These are phyloP conservation scores for Bryum argenteum DNA, from an alignment of 225 moss, liverwort and hornwort genomes.

Conservation along the genomic window DNA sequence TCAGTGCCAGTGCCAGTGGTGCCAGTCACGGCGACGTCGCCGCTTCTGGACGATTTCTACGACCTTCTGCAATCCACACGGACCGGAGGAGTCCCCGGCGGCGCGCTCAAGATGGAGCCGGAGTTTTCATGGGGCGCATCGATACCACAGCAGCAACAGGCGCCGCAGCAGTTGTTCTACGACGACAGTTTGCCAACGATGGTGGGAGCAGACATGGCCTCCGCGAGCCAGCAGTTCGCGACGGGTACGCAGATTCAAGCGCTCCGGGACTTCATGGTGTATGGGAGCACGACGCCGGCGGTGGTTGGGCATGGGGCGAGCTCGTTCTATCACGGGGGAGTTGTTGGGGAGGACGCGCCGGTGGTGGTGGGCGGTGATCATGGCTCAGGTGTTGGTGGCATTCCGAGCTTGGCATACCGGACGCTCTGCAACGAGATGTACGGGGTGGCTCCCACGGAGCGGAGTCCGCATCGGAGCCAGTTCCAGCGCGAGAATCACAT, in stretches of 20 bases:
- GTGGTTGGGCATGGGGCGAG: too few species aligned
- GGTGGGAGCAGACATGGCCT: neutral
- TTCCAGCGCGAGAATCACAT: constrained; percentile 98
- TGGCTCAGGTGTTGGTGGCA: constrained; percentile 27
- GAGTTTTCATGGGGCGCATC: neutral
- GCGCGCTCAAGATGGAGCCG: neutral
- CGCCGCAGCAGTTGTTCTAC: neutral
- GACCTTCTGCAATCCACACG: neutral
- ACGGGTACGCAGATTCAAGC: constrained; percentile 69
- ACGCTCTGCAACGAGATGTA: constrained; percentile 79
- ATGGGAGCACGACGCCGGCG: constrained; percentile 18
- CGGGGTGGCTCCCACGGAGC: constrained; percentile 38
- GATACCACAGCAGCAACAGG: neutral
- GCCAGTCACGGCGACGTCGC: neutral
- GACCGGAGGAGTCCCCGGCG: neutral
- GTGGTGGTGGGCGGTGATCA: constrained; percentile 4
- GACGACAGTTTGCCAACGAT: neutral
- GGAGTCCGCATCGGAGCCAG: constrained; percentile 92
- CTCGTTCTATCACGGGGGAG: neutral
- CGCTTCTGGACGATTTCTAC: constrained; percentile 7
- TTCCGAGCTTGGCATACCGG: constrained; percentile 68
- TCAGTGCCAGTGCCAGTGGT: too few species aligned
- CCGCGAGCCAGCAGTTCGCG: neutral
- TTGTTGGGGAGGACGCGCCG: constrained; percentile 41
- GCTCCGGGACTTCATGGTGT: constrained; percentile 95